Evolutionary conservation across 2,329 filamentous ascomycete genomes (phyloP), one percentile per base, ranked within the genome.

Genomic region (Fusarium torreyae): DNA sequence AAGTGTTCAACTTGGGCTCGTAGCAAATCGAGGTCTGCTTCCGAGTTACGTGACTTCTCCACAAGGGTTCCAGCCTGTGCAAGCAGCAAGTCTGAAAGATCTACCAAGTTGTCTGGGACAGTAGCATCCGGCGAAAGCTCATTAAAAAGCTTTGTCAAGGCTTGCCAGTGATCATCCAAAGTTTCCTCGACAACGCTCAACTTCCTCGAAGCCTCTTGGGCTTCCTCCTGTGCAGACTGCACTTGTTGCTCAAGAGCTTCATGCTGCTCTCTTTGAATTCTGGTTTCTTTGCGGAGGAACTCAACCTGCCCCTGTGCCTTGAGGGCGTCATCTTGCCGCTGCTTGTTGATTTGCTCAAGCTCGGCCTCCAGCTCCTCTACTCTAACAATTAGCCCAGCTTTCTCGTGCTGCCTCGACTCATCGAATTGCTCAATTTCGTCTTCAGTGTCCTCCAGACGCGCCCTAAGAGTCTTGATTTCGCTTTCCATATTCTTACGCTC

Each of bases 391-490:
- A 90, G 86, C 4, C 87, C 86, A 6, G 88, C 88, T 74, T 90
- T 92, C 74, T 96, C 92, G 71, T 97, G 91, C 70, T 98, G 94
- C 43, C 93, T 88, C 40, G 92, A 94, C 73, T 94, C 93, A 42
- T 93, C 86, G 56, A 95, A 88, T 63, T 94, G 88, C 73, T 98
- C 94, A 52, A 98, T 88, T 76, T 97, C 94, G 74, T 98, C 94
- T 79, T 99, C 96, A 7, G 92, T 87, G 72, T 98, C 94, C 76
- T 98, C 96, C 1, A 96, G 84, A 53, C 91, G 92, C 55, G 90
- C 85, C 75, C 92, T 94, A 59, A 94, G 86, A 15, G 88, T 87
- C 71, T 90, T 91, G 59, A 96, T 90, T 77, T 98, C 94, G 17
- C 88, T 85, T 72, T 97, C 93, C 1, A 98, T 84, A 11, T 90